Evolutionary conservation across 1,284 basidiomycete species (phyloP), one percentile per base, ranked within the genome.

Genomic region (Rhodotorula sp.): DNA sequence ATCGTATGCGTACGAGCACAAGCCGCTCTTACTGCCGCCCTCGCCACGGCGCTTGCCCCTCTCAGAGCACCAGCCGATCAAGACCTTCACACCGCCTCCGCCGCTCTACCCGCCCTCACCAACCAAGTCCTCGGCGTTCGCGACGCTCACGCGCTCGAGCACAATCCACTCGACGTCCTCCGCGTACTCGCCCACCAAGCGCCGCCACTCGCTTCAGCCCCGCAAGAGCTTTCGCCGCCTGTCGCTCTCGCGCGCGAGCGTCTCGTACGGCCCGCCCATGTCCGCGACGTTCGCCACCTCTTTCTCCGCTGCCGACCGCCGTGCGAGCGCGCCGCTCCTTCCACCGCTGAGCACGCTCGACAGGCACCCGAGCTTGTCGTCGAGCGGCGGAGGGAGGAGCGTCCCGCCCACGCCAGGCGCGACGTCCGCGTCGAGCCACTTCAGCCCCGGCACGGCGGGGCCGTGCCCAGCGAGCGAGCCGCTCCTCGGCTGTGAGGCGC

Each of bases 51-150:
- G 21, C 2, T 32, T 3, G 1, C 27, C 25, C 2, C 34, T 48
- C 10, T 7, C 32, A 6, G 32, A 60, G 32, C 66, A 67, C 48
- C 41, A 51, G 55, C 66, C 66, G 15, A 67, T 67, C 54, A 56
- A 62, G 37, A 50, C 37, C 2, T 48, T 67, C 27, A 50, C 55
- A 3, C 66, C 66, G 21, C 66, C 66, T 19, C 66, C 66, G 1
- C 66, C 66, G 4, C 60, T 67, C 51, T 36, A 57, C 46, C 36
- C 60, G 6, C 29, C 53, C 2, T 55, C 61, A 8, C 39, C 61
- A 8, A 39, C 51, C 15, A 51, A 37, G 27, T 22, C 53, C 12
- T 32, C 61, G 5, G 21, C 53, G 22, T 39, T 54, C 29, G n/a
- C 61, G 3, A 17, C 22, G 22, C 39, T 63, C 27, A 44, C 51